Evolutionary conservation across 345 rosid species (phyloP), one percentile per base, ranked within the genome.

Genomic region (Euclidium syriacum): DNA sequence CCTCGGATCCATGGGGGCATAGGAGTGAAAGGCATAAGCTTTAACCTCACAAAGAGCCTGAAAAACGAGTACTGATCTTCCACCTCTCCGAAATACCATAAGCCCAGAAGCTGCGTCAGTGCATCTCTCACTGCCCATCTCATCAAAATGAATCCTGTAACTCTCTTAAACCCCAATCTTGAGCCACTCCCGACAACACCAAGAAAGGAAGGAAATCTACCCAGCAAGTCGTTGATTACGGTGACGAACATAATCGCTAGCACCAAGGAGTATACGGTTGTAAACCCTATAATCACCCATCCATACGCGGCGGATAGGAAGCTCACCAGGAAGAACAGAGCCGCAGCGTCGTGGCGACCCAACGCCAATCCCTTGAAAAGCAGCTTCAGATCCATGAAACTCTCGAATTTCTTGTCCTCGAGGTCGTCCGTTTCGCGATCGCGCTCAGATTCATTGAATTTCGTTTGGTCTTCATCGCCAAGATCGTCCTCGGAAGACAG

Each of bases 91-190:
- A 94, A 87, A 60, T 77, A 84, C 97, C 96, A 89, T 65, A 90
- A 73, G 3, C 96, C 97, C 1, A 87, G 80, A 44, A 90, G 78
- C 85, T 87, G 96, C 17, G 87, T 85, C 72, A 90, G 61, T 0
- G 96, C 90, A 66, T 94, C 99, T 62, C 95, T 83, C 50, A 90
- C 87, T 0, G 96, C 97, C 97, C 96, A 94, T 64, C 83, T 78
- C 91, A 90, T 90, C 51, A 85, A 68, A 64, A 94, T 64, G 64
- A 85, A 94, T 4, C 97, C 95, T 35, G 96, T 78, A 12, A 94
- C 81, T 60, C 95, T 79, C 80, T 74, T 90, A 43, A 84, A 63
- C 60, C 96, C 97, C 34, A 94, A 64, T 62, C 83, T 83, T 5
- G 92, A 87, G 14, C 99, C 97, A 41, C 65, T 85, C 91, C 83